These are phyloP conservation scores for Endocalyx cinctus DNA, from an alignment of 2,329 filamentous ascomycete species.

Conservation along the genomic window DNA sequence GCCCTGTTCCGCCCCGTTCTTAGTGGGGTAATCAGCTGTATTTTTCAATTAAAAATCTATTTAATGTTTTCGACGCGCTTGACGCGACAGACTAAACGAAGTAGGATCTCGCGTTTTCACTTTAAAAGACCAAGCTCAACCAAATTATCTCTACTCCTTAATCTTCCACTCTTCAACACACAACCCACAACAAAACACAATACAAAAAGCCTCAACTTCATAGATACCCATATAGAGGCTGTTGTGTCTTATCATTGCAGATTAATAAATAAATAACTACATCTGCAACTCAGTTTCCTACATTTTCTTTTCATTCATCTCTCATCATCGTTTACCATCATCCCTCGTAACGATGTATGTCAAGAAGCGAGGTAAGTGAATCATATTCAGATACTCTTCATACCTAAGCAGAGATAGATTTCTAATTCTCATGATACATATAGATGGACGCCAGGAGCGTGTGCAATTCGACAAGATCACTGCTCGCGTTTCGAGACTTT, in stretches of 20 bases:
- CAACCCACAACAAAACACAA: constrained; percentile 11
- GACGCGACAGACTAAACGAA: too few relatives aligned
- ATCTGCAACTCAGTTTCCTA: constrained; percentile 2
- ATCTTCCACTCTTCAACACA: constrained; percentile 17
- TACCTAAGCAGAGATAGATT: too few relatives aligned
- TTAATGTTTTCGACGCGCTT: too few relatives aligned
- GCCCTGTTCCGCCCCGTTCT: too few relatives aligned
- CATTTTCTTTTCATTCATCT: constrained; percentile 5
- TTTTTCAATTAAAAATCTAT: too few relatives aligned
- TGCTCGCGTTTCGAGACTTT: constrained; percentile 92
- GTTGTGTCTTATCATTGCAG: constrained; percentile 9
- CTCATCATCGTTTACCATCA: constrained; percentile 14
- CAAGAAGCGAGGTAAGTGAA: constrained; percentile 55
- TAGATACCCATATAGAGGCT: constrained; percentile 11
- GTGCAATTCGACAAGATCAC: constrained; percentile 99
- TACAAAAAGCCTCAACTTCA: constrained; percentile 8
- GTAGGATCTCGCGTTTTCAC: too few relatives aligned
- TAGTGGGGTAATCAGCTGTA: too few relatives aligned
- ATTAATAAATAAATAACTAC: constrained; percentile 6
- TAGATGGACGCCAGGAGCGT: constrained; percentile 98
- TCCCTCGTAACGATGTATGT: constrained; percentile 51
- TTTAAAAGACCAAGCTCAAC: constrained; percentile 9
- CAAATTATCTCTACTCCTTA: constrained; percentile 4
- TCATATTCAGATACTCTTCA: constrained; percentile 1
- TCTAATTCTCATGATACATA: neutral